These are phyloP conservation scores for Alternaria brassicicola DNA, from an alignment of 2,329 filamentous ascomycete species.

Conservation along the genomic window DNA sequence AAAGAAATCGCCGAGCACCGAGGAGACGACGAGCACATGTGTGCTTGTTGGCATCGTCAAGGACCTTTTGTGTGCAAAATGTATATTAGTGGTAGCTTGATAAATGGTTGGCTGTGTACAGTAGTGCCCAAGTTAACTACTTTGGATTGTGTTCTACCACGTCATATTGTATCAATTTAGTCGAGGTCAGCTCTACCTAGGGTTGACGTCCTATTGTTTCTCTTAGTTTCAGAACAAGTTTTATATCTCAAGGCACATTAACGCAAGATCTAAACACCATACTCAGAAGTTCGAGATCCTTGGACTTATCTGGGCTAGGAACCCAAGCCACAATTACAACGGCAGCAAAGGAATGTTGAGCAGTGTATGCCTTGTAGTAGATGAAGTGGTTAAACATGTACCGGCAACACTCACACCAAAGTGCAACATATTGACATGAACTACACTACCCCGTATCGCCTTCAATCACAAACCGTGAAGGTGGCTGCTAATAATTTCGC, in stretches of 20 bases:
- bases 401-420: not conserved
- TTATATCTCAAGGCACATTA: no score
- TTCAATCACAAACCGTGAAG: no score
- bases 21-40: not conserved
- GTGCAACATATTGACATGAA: rapidly evolving
- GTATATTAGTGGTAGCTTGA: not conserved
- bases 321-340: not conserved
- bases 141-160: not conserved
- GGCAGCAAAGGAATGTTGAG: not conserved
- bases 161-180: not conserved
- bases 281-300: no score
- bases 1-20: not conserved
- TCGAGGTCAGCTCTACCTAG: not conserved
- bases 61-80: no score
- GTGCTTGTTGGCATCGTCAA: not conserved
- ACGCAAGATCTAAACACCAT: no score
- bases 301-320: no score
- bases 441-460: not conserved
- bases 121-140: rapidly evolving
- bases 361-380: not conserved
- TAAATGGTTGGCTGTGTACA: not conserved
- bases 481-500: no score
- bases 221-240: not conserved
- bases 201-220: not conserved
- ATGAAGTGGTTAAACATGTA: rapidly evolving